phyloP scores from a whole-genome alignment of 164 flowering plant species.

The Protea cynaroides region DNA sequence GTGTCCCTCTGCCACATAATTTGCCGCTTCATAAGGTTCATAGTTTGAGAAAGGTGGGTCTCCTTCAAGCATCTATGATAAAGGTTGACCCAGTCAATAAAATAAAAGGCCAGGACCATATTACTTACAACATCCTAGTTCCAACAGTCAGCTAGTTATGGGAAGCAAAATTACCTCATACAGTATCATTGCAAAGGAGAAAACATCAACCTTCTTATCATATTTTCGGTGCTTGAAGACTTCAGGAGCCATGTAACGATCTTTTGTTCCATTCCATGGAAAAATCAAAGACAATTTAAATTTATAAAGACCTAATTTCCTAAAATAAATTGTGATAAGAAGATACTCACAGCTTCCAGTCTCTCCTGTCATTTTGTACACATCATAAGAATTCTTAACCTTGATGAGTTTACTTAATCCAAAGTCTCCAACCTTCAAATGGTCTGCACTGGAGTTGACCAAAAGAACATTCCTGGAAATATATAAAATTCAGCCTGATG shows the following conservation, averaged over 20 bases:
- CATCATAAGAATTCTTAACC: constrained; percentile 90
- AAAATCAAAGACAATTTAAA: constrained; percentile 9
- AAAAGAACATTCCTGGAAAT: constrained; percentile 87
- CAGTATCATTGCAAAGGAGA: constrained; percentile 96
- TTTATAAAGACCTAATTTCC: background rate
- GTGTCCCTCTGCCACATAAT: constrained; percentile 81
- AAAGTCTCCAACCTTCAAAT: constrained; percentile 98
- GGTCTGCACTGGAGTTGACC: constrained; percentile 93
- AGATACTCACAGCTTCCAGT: constrained; percentile 94
- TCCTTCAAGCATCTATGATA: constrained; percentile 89
- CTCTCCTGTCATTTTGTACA: constrained; percentile 99
- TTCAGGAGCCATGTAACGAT: constrained; percentile 99
- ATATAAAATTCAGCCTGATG: background rate
- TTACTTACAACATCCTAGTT: background rate
- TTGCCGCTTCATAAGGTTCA: constrained; percentile 99
- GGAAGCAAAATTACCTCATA: constrained; percentile 64
- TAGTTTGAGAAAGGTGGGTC: constrained; percentile 75
- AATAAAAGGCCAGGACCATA: background rate
- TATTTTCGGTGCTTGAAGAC: constrained; percentile 96
- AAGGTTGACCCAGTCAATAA: constrained; percentile 4
- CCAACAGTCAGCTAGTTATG: background rate
- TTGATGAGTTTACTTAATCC: constrained; percentile 97
- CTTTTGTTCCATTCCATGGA: constrained; percentile 33
- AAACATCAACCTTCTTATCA: constrained; percentile 98
- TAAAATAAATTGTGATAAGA: background rate